Evolutionary conservation across 2,329 filamentous ascomycete genomes (phyloP), one percentile per base, ranked within the genome.

Genomic region (Epichloe scottii): DNA sequence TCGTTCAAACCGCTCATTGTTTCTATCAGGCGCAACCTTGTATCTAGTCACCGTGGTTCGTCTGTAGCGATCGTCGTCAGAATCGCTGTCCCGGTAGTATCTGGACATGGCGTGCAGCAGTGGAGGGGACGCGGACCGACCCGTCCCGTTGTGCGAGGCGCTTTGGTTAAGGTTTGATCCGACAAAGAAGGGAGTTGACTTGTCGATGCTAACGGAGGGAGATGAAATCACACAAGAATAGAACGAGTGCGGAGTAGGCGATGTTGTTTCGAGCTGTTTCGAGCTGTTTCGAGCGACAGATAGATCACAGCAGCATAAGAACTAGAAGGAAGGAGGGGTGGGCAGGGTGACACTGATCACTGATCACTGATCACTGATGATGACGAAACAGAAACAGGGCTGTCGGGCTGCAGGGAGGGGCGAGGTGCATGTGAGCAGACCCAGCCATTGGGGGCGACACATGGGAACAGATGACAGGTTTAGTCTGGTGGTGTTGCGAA

Each of bases 1-100:
- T 48, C 66, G 66, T 38, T 71, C 68, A 56, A 68, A 65, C 8
- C 65, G 67, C 53, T 73, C 72, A 46, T 65, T 62, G 49, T 66
- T 62, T 48, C 68, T 67, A 49, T 61, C 64, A 11, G 70, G 67
- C 8, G 64, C 62, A 30, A 77, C 73, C 60, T 77, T 77, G 67
- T 78, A 78, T 51, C 75, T 71, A 54, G 71, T 72, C 50, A 77
- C 68, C n/a, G 72, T 76, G 5, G 73, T 71, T 53, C 64, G 68
- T 58, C 66, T 68, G 63, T 71, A 71, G 41, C 65, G 63, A 47
- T 76, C 72, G 50, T 76, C 74, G 54, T 73, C 71, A 14, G 64
- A 69, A 45, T 62, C 62, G 54, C 55, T 60, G 48, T 66, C 64
- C 49, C 67, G 65, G 55, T 66, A 68, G 54, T 60, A 59, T 54